phyloP scores from a whole-genome alignment of 2,329 filamentous ascomycete genomes.

The Cyclaneusma minus region DNA sequence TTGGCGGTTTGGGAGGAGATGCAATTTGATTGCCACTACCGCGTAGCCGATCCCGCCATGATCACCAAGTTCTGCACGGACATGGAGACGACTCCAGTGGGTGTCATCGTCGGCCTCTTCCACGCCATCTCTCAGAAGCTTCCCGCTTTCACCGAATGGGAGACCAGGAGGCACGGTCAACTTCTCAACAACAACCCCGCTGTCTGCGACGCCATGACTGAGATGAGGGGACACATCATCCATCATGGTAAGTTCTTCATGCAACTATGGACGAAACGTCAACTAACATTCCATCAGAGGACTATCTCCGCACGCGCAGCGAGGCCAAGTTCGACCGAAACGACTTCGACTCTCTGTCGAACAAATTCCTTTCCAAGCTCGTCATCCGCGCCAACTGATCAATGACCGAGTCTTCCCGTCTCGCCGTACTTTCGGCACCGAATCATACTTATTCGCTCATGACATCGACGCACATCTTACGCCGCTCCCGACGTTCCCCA shows the following conservation, averaged over 20 bases:
- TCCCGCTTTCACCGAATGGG: slow-evolving; percentile 85
- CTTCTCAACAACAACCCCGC: slow-evolving; percentile 80
- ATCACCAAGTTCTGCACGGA: slow-evolving; percentile 92
- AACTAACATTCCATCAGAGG: slow-evolving; percentile 46
- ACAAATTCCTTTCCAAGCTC: slow-evolving; percentile 93
- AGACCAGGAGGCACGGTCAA: slow-evolving; percentile 79
- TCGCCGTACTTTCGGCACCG: no score
- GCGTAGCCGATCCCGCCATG: slow-evolving; percentile 66
- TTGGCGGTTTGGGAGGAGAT: slow-evolving; percentile 96
- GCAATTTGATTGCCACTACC: slow-evolving; percentile 97
- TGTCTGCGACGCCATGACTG: slow-evolving; percentile 90
- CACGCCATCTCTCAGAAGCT: slow-evolving; percentile 96
- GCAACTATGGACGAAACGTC: slow-evolving; percentile 6
- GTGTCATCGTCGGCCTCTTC: slow-evolving; percentile 92
- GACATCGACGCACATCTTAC: no score
- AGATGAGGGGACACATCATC: slow-evolving; percentile 81
- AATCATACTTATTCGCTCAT: no score
- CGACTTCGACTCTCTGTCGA: slow-evolving; percentile 89
- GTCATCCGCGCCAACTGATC: slow-evolving; percentile 89
- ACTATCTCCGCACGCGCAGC: slow-evolving; percentile 67
- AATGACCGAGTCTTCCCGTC: no score
- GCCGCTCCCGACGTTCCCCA: no score
- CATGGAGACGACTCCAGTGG: slow-evolving; percentile 92
- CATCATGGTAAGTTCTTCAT: slow-evolving; percentile 62
- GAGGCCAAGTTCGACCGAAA: slow-evolving; percentile 74